Percentiles rank a stretch among this genome's conserved stretches.
These are phyloP conservation scores for Astragalus glycyphyllos DNA, from an alignment of 306 rosid genomes.

Conservation along the genomic window DNA sequence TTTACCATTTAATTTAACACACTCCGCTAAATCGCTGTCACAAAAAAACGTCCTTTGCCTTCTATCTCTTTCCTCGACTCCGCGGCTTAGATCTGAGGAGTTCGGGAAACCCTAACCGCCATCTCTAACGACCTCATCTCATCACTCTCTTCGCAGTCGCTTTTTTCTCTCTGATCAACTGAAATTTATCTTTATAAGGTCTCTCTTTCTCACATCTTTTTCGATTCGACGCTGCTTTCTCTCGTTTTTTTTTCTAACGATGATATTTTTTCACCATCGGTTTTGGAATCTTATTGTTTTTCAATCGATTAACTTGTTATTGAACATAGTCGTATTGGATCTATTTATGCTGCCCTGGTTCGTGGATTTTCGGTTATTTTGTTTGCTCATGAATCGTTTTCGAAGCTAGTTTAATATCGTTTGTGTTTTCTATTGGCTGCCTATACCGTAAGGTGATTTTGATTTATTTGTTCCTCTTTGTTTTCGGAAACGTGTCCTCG, in stretches of 20 bases:
- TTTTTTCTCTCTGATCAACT: slow-evolving; percentile 33
- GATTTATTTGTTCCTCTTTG: neutral
- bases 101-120: slow-evolving; percentile 70
- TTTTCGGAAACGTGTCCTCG: neutral
- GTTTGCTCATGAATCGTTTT: slow-evolving; percentile 6
- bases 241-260: neutral
- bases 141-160: neutral
- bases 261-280: neutral
- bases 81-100: slow-evolving; percentile 99
- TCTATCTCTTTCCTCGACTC: slow-evolving; percentile 58
- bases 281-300: neutral
- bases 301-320: slow-evolving; percentile 14
- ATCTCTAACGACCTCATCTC: neutral
- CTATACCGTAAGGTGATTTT: neutral
- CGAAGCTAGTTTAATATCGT: neutral
- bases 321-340: slow-evolving; percentile 36
- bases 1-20: too few relatives aligned
- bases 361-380: neutral
- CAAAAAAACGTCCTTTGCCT: neutral
- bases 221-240: neutral
- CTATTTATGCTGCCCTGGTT: slow-evolving; percentile 16
- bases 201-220: neutral
- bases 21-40: too few relatives aligned
- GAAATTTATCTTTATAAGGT: slow-evolving; percentile 32
- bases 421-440: neutral